These are phyloP conservation scores for Musa schizocarpa DNA, from an alignment of 176 grass and related monocot genomes.

Conservation along the genomic window DNA sequence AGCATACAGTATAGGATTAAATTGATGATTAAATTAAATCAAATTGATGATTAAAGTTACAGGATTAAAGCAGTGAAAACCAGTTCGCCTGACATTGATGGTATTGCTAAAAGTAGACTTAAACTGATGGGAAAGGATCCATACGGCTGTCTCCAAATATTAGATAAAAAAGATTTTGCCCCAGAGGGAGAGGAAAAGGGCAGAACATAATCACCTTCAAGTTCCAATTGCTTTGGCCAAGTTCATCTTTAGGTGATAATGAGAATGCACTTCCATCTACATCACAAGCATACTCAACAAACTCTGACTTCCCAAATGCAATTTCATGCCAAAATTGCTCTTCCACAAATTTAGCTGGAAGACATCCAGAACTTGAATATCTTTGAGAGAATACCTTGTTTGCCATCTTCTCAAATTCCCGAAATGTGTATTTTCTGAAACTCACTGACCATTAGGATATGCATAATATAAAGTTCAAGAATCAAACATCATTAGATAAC, in stretches of 20 bases:
- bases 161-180: background rate
- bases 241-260: conserved; percentile 61
- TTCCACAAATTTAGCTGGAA: conserved; percentile 71
- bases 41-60: background rate
- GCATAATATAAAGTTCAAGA: background rate
- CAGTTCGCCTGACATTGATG: background rate
- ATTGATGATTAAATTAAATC: background rate
- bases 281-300: conserved; percentile 96
- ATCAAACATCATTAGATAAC: background rate
- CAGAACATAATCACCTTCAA: conserved; percentile 54
- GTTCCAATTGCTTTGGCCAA: conserved; percentile 93
- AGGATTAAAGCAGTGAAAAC: background rate
- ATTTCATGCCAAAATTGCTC: conserved; percentile 99
- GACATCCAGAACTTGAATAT: conserved; percentile 73
- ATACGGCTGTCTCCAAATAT: background rate
- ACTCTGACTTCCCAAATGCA: conserved; percentile 87
- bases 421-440: conserved; percentile 92
- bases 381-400: conserved; percentile 84
- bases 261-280: conserved; percentile 99
- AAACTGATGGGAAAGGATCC: background rate
- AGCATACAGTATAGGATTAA: no score
- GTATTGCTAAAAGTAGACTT: background rate
- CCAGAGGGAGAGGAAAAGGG: background rate
- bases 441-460: background rate
- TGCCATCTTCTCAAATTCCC: conserved; percentile 93